Evolutionary conservation across 208 protist genomes (phyloP).

Genomic region (Leishmania gerbilli): DNA sequence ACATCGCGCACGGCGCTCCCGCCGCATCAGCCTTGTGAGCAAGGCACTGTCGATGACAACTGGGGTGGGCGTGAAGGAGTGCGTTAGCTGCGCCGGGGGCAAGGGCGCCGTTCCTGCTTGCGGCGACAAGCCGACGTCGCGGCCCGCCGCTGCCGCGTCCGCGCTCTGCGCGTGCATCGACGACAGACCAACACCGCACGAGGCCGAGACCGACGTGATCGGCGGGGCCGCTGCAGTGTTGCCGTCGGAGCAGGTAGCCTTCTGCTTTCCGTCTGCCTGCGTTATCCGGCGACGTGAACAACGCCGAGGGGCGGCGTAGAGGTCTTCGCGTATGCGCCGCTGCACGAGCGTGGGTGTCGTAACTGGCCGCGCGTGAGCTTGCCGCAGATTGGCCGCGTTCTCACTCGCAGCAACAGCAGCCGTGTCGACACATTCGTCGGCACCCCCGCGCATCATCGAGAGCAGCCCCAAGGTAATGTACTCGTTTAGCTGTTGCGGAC

Average conservation of each 20-base stretch:
- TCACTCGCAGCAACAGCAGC: no score
- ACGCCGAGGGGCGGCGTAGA: conserved; percentile 31
- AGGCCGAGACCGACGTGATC: background rate
- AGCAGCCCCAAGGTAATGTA: conserved; percentile 40
- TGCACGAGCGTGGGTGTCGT: conserved; percentile 11
- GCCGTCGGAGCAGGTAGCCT: background rate
- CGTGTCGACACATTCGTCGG: background rate
- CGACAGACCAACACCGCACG: background rate
- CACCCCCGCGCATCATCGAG: conserved; percentile 14
- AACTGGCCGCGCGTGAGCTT: no score
- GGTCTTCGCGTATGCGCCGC: conserved; percentile 28
- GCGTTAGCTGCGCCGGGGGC: background rate
- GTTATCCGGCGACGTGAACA: no score
- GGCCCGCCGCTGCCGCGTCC: background rate
- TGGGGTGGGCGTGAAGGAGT: background rate
- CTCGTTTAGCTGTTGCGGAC: conserved; percentile 28
- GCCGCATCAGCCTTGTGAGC: background rate
- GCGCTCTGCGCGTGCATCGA: background rate
- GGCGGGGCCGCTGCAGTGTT: background rate
- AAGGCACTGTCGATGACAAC: background rate
- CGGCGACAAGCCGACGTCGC: background rate
- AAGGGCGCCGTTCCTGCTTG: background rate
- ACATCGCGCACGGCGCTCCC: conserved; percentile 7
- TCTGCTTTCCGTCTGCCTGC: background rate
- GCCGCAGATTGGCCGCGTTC: background rate